Conservation (phyloP, 164 flowering plant species). For the Malania oleifera region DNA sequence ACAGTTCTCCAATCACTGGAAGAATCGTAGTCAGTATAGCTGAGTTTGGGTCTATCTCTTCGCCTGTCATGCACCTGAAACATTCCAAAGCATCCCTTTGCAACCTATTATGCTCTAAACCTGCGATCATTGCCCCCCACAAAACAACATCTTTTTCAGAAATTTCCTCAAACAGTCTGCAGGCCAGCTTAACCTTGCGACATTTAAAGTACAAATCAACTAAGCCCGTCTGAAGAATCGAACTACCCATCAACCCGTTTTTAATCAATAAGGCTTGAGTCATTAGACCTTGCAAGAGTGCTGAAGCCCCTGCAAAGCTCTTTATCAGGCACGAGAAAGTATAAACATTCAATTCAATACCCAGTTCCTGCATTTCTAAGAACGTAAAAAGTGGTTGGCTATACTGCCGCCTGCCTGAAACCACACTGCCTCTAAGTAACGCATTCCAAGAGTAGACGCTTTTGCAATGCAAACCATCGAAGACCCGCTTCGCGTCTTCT, state of each 20-base stretch:
- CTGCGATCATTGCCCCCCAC: slow-evolving; percentile 88
- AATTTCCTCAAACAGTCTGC: slow-evolving; percentile 58
- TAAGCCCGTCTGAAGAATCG: slow-evolving; percentile 56
- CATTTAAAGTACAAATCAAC: slow-evolving; percentile 88
- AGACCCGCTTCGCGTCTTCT: slow-evolving; percentile 53
- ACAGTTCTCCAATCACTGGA: slow-evolving; percentile 62
- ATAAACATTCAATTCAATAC: slow-evolving; percentile 66
- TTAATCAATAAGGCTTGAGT: slow-evolving; percentile 65
- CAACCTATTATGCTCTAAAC: slow-evolving; percentile 73
- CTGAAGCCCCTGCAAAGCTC: slow-evolving; percentile 66
- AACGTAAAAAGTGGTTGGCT: slow-evolving; percentile 33
- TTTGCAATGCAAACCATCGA: slow-evolving; percentile 30
- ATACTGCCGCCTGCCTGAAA: slow-evolving; percentile 43
- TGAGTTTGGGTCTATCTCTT: slow-evolving; percentile 62
- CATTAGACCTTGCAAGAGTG: slow-evolving; percentile 55
- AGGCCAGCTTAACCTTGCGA: slow-evolving; percentile 63
- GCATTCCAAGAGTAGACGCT: slow-evolving; percentile 83
- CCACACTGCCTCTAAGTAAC: slow-evolving; percentile 69
- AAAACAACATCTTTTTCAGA: slow-evolving; percentile 59
- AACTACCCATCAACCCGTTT: slow-evolving; percentile 51
- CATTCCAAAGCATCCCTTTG: slow-evolving; percentile 54
- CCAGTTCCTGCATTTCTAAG: slow-evolving; percentile 54
- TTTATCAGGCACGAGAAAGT: slow-evolving; percentile 68
- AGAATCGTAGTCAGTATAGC: slow-evolving; percentile 59
- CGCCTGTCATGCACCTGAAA: slow-evolving; percentile 51